Base-by-base conservation (phyloP, 768 basidiomycete species). In the Suillus alpinus region DNA sequence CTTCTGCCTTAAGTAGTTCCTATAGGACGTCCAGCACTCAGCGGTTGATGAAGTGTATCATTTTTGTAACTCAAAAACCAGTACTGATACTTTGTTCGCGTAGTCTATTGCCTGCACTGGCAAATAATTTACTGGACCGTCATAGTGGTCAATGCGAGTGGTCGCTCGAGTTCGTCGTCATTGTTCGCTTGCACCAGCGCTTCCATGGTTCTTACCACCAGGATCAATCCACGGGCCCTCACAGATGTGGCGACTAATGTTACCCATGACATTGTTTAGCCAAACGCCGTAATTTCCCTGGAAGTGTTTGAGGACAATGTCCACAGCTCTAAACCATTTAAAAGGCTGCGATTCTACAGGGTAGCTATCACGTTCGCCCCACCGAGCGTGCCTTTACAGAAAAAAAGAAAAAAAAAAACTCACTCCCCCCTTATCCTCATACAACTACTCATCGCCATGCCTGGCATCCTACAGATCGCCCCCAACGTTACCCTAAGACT, bases 381-480 rank as follows among this genome's bases (percentile, higher is more conserved):
- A 26, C 13, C 14, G 6, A 26, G 7, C 6, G 3, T 13, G 3
- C 44, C 44, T 46, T 46, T 12, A 13, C 20, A 23, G n/a, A n/a
- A n/a, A n/a, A 2, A 7, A 23, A n/a, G n/a, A 37, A 44, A 20
- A 20, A 12, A 23, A 26, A 26, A 26, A 26, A 26, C 36, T 3
- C 41, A 7, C 18, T 12, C 6, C 20, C 6, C 20, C 6, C 44
- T 14, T 14, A 46, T 4, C 13, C 13, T 26, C 6, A 43, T n/a
- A 20, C 13, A 26, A 46, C 7, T 7, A 32, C 13, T 3, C 7
- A 8, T 26, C 44, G 23, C 13, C 14, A 46, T 46, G 23, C 12
- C 23, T 13, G 1, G 1, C 1, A 13, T 13, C 6, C 6, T 46
- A 2, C 44, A 23, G 1, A 1, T 23, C 1, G 13, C 12, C 0